Evolutionary conservation across 345 rosid species (phyloP), one percentile per base, ranked within the genome.

Genomic region (Boechera divaricarpa): DNA sequence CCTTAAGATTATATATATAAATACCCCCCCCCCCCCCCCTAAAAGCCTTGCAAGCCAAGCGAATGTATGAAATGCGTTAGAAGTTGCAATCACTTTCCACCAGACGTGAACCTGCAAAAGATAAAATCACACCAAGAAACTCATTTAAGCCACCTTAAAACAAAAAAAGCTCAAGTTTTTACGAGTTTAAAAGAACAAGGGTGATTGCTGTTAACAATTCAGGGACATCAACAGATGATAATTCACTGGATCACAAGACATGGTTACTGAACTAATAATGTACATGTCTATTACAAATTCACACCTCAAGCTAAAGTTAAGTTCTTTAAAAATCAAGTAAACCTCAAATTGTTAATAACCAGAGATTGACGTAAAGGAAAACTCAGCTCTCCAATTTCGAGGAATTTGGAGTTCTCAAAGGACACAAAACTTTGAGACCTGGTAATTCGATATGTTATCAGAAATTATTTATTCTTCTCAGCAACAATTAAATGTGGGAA

Each of bases 31-130:
- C 24, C 24, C 24, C 24, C 29, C 29, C 28, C 28, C 28, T n/a
- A n/a, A 29, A 62, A 10, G 58, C 70, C 63, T 73, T 35, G n/a
- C 21, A 60, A 74, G 70, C 59, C 16, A 67, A 74, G 68, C 56
- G 11, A 39, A 48, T 44, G 16, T 13, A 15, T 1, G 29, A 42
- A 10, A 7, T 16, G 51, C 26, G 9, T 62, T 15, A 10, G 21
- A 21, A 57, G 59, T 52, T 53, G 10, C 21, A n/a, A 35, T 7
- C 48, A 55, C 21, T 47, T 35, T 28, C 60, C 7, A 58, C 18
- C 24, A 39, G 21, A 64, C 3, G 1, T 7, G 12, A 54, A 18
- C 55, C 77, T 65, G 32, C 42, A 52, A 29, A 77, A 64, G 67
- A 64, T 5, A 38, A 26, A 10, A 52, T 61, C 75, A 62, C 36